Evolutionary conservation across 331 rosid genomes (phyloP), one percentile per base, ranked within the genome.

Genomic region (Stylosanthes scabra): DNA sequence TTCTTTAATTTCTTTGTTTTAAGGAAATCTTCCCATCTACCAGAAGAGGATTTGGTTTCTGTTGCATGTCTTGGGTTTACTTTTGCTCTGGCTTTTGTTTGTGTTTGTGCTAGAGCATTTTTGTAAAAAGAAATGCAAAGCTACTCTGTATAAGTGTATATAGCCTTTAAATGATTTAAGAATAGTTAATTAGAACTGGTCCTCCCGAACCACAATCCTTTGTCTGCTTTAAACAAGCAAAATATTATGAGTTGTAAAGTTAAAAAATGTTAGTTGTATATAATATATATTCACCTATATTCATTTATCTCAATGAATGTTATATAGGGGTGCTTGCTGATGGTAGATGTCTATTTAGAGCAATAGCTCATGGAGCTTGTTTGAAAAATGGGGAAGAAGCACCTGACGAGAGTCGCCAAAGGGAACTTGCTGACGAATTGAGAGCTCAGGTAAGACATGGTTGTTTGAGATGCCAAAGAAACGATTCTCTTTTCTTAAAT

Each of bases 281-380:
- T 42, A 9, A 9, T 56, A 6, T 62, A 14, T 41, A 63, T 69
- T 73, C 28, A 42, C 46, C 58, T 57, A 5, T 60, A n/a, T n/a
- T n/a, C 27, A 46, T 40, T 55, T 45, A 7, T 44, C 4, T 45
- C 61, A 14, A 14, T 71, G 46, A 47, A 57, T 59, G 71, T n/a
- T n/a, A 9, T 79, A 70, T 82, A 93, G 96, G 96, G 37, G 98
- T 91, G 61, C 85, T 73, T 59, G 95, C 98, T 8, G 98, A 93
- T 78, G 98, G 98, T 16, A 83, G 98, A 41, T 93, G 98, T 74
- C 63, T 93, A 52, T 93, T 91, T 74, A 83, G 97, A 82, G 95
- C 97, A 11, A 82, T 93, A 79, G 96, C 95, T 74, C 98, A 93
- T 65, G 93, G 89, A 65, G 94, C 90, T 76, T 86, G 97, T 83